Evolutionary conservation across 805 yeast genomes (phyloP).

Genomic region (Wickerhamomyces ciferrii): DNA sequence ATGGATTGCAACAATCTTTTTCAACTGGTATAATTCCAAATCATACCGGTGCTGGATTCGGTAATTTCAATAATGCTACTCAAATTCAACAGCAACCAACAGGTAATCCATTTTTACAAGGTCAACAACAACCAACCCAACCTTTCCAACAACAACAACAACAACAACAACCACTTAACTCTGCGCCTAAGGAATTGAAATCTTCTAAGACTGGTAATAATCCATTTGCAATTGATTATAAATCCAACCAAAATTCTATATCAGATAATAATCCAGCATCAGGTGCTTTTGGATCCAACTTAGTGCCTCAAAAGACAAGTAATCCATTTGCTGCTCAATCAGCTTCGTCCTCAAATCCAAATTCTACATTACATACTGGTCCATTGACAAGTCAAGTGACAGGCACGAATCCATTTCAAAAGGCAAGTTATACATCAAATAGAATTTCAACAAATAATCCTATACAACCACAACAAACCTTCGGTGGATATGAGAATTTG

Average conservation of each 20-base stretch:
- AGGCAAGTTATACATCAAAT: conserved; percentile 18
- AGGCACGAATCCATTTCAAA: conserved; percentile 36
- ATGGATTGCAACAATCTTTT: conserved; percentile 2
- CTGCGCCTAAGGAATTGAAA: conserved; percentile 8
- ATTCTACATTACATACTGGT: neutral
- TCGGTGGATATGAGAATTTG: conserved; percentile 67
- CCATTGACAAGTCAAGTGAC: conserved; percentile 20
- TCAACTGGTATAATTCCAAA: conserved; percentile 21
- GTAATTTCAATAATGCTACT: conserved; percentile 32
- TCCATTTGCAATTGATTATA: conserved; percentile 22
- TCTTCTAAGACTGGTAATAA: conserved; percentile 22
- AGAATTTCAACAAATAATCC: conserved; percentile 20
- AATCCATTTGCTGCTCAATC: conserved; percentile 21
- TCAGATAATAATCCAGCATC: conserved; percentile 3
- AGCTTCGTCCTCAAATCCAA: conserved; percentile 1
- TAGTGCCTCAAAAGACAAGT: conserved; percentile 16
- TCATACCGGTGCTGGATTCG: conserved; percentile 57
- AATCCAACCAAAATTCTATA: conserved; percentile 8
- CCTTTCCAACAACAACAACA: neutral
- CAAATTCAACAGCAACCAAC: conserved; percentile 11
- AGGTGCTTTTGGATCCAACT: neutral
- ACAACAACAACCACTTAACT: neutral
- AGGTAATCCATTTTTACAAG: conserved; percentile 29
- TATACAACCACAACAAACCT: conserved; percentile 45
- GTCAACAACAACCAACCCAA: conserved; percentile 13